Conservation (phyloP, 2,329 filamentous ascomycete genomes). For the Aspergillus ruber region DNA sequence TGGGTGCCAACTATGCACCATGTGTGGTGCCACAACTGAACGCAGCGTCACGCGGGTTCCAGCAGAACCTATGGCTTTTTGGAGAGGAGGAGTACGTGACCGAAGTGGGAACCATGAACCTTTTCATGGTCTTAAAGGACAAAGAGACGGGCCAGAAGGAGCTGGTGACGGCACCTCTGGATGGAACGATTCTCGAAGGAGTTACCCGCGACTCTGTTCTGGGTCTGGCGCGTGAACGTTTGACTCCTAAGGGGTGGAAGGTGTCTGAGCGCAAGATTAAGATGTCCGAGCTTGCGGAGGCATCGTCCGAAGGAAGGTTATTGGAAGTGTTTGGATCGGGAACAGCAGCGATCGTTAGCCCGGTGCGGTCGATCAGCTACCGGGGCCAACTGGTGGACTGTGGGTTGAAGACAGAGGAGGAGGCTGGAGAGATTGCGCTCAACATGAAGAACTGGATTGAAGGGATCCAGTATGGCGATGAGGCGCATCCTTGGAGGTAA, state of each 20-base stretch:
- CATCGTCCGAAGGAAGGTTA: conserved; percentile 74
- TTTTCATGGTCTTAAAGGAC: conserved; percentile 81
- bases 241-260: conserved; percentile 80
- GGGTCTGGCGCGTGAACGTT: conserved; percentile 73
- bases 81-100: conserved; percentile 93
- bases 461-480: conserved; percentile 88
- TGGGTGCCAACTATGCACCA: conserved; percentile 98
- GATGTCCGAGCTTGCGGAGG: conserved; percentile 78
- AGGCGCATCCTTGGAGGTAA: conserved; percentile 86
- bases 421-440: conserved; percentile 78
- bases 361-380: conserved; percentile 85
- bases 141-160: conserved; percentile 85
- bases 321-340: conserved; percentile 91
- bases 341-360: conserved; percentile 89
- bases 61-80: conserved; percentile 98
- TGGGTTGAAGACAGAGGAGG: conserved; percentile 70
- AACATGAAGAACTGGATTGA: conserved; percentile 97
- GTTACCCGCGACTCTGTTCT: conserved; percentile 90
- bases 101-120: conserved; percentile 98
- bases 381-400: conserved; percentile 74
- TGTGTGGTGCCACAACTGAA: conserved; percentile 95
- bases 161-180: conserved; percentile 87
- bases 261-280: conserved; percentile 85
- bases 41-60: conserved; percentile 84
- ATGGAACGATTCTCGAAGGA: conserved; percentile 93